Percentiles rank a stretch among this genome's conserved stretches.
Evolutionary conservation across 164 flowering plant genomes (phyloP).

Genomic region (Vitis cinerea): DNA sequence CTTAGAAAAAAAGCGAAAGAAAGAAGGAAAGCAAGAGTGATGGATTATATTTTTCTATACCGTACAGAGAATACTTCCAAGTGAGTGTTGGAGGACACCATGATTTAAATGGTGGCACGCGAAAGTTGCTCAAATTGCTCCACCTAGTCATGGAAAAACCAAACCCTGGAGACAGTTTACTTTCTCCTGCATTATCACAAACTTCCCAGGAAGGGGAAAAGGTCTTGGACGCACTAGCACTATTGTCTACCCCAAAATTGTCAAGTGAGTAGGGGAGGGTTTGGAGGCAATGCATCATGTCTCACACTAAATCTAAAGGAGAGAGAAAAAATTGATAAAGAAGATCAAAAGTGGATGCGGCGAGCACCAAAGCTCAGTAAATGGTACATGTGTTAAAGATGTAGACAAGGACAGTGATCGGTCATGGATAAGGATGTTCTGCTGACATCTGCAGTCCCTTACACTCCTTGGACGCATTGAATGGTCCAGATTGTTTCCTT

Average conservation of each 20-base stretch:
- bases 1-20: no score
- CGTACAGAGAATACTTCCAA: conserved; percentile 11
- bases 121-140: conserved; percentile 14
- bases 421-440: conserved; percentile 11
- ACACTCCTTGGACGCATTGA: conserved; percentile 1
- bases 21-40: no score
- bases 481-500: conserved; percentile 7
- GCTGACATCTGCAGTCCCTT: neutral
- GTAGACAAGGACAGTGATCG: neutral
- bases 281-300: neutral
- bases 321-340: neutral
- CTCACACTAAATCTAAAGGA: conserved; percentile 1
- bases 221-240: conserved; percentile 20
- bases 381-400: conserved; percentile 8
- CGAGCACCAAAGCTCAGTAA: conserved; percentile 13
- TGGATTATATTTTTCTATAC: no score
- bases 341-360: conserved; percentile 13
- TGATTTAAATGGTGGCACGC: conserved; percentile 30
- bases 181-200: conserved; percentile 27
- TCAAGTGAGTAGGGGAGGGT: conserved; percentile 3
- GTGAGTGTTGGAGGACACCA: conserved; percentile 42
- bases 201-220: conserved; percentile 14
- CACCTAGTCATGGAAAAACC: conserved; percentile 18
- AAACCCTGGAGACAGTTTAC: conserved; percentile 9
- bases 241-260: conserved; percentile 12